Base-by-base conservation (phyloP, 179 eudicot genomes). In the Dionaea muscipula region DNA sequence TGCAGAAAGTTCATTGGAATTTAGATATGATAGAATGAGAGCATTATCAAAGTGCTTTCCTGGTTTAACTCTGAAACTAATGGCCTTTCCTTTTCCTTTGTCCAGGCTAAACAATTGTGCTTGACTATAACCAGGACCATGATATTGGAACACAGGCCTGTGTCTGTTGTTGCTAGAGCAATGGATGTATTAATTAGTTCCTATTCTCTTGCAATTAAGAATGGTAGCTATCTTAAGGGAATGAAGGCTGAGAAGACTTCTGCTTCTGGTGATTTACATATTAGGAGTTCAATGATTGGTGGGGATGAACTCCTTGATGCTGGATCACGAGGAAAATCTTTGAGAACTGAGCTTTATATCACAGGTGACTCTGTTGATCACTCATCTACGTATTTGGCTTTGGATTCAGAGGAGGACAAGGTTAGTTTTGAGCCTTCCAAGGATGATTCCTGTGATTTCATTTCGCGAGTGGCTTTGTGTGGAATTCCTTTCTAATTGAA, bases 71-170 rank as follows among this genome's bases (percentile, higher is more conserved):
- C n/a, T n/a, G n/a, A n/a, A n/a, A n/a, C n/a, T n/a, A n/a, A n/a
- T n/a, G n/a, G n/a, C 2, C 45, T 57, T 11, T 16, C 22, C n/a
- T 56, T 64, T 62, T 58, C 20, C 28, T 36, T 40, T 52, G 60
- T 78, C 56, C 86, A 91, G 98, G 98, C 96, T 50, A 91, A 91
- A 71, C 78, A 74, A 40, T 64, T 87, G 48, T 80, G 93, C 69
- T 61, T 91, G 78, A 70, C 71, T 26, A 68, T 91, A 59, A 73
- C 64, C 47, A 79, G 83, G 52, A 72, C 86, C 35, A 56, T 74
- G 35, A 79, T 91, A 47, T 68, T 87, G 43, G 98, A 91, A 71
- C 72, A 88, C 59, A 80, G 85, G 62, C 89, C 89, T 57, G 72
- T 91, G 54, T 25, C 75, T 44, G 52, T 76, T 67, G 94, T 91